phyloP scores from a whole-genome alignment of 768 basidiomycete species.

The Trametes cingulata region DNA sequence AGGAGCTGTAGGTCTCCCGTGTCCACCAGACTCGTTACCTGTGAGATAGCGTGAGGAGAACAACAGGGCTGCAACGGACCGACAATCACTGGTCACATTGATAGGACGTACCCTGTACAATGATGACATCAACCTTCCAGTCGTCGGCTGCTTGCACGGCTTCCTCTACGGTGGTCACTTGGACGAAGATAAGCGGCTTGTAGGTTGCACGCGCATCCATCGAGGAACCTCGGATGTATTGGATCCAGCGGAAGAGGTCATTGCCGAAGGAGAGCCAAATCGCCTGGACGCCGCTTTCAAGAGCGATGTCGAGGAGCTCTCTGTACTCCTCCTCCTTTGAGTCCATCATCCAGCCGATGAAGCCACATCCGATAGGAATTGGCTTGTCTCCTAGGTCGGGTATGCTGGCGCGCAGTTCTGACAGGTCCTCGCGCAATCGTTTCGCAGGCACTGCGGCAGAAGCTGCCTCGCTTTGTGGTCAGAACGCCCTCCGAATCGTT shows the following conservation, averaged over 20 bases:
- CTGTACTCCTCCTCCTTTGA: constrained; percentile 40
- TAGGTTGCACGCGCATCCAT: constrained; percentile 37
- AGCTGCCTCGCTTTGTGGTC: not conserved
- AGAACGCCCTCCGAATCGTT: not conserved
- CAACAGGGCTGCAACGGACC: not conserved
- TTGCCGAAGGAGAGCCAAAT: constrained; percentile 78
- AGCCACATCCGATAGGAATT: constrained; percentile 70
- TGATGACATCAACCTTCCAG: constrained; percentile 72
- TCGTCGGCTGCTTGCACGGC: constrained; percentile 58
- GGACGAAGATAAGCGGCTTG: constrained; percentile 61
- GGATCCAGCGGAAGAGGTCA: constrained; percentile 59
- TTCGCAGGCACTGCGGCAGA: constrained; percentile 50
- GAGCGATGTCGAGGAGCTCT: constrained; percentile 47
- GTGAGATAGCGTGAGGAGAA: not conserved
- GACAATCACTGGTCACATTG: too few relatives aligned
- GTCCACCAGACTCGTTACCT: constrained; percentile 84
- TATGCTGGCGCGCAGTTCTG: constrained; percentile 45
- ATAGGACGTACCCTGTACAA: constrained; percentile 65
- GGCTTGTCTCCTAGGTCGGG: constrained; percentile 25
- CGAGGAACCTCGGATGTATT: constrained; percentile 56
- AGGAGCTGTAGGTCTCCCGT: constrained; percentile 57
- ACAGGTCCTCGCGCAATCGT: constrained; percentile 49
- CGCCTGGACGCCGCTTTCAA: constrained; percentile 58
- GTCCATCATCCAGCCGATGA: constrained; percentile 76
- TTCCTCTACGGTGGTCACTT: constrained; percentile 59